Evolutionary conservation across 192 early-diverging fungal genomes (phyloP), one percentile per base, ranked within the genome.

Genomic region (Geranomyces michiganensis): DNA sequence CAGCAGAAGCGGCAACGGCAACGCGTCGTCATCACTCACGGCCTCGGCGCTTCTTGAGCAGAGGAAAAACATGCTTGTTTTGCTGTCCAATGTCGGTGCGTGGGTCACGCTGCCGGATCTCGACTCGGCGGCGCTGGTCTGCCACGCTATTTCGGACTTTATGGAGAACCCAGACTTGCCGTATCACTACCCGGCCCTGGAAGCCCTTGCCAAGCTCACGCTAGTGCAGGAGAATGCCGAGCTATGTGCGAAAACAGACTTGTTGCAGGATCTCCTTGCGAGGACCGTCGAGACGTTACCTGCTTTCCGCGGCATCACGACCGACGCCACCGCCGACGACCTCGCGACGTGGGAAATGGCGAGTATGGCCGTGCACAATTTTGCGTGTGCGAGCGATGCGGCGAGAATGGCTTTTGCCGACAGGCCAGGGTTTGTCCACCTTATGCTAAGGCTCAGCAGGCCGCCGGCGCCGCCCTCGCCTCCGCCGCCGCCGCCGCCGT

Each of bases 31-130:
- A 4, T 53, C 51, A 29, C 76, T 76, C 74, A 82, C 70, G 3
- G 58, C 58, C 7, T 2, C 58, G 26, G 27, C 58, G 58, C 81
- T 83, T 1, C 71, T 91, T 21, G 88, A 90, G 53, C 81, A 85
- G 49, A 82, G 90, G 10, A 91, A 91, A 68, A 90, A 84, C 47
- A 79, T 85, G 3, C 62, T 90, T 13, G 84, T 87, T 19, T 88
- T 90, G 32, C 76, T 90, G 63, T 86, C 88, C 45, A 88, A 90
- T 49, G 84, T 91, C 47, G 82, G 78, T 0, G 75, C 79, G 29
- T 78, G 77, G 60, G 22, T 90, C 51, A 73, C 65, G 22, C 32
- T 90, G 12, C 78, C 79, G 0, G 65, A 76, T 46, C 32, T 74
- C 27, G 47, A 75, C 62, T 48, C 76, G 56, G 71, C 76, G 30